Evolutionary conservation across 2,329 filamentous ascomycete species (phyloP).

Genomic region (Penicillium sp.): DNA sequence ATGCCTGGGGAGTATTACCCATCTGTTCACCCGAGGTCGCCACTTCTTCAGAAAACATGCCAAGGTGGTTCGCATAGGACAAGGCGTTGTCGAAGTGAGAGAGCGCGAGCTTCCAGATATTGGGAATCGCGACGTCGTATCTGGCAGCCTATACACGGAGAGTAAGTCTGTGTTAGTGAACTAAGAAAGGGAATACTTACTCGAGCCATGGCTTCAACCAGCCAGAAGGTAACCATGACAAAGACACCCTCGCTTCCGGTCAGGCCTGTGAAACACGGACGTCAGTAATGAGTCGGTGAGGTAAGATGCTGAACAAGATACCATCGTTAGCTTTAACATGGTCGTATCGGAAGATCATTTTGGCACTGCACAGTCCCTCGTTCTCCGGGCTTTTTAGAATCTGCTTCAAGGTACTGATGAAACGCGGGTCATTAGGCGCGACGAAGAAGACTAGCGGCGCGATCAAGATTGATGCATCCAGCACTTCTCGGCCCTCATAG

Average conservation of each 20-base stretch:
- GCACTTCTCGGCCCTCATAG: conserved; percentile 64
- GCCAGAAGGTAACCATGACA: conserved; percentile 79
- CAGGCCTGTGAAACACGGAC: conserved; percentile 50
- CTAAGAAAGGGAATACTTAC: conserved; percentile 45
- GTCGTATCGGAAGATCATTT: conserved; percentile 71
- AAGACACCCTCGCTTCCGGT: conserved; percentile 72
- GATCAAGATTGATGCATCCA: conserved; percentile 72
- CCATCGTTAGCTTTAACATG: conserved; percentile 65
- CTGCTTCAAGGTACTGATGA: conserved; percentile 65
- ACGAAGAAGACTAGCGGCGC: conserved; percentile 77
- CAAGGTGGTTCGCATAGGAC: conserved; percentile 68
- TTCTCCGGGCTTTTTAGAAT: conserved; percentile 70
- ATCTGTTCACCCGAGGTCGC: conserved; percentile 69
- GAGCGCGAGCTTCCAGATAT: conserved; percentile 48
- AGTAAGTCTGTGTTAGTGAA: not conserved
- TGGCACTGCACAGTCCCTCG: conserved; percentile 69
- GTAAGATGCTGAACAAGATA: conserved; percentile 29
- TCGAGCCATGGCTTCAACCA: conserved; percentile 71
- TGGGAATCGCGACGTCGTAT: conserved; percentile 31
- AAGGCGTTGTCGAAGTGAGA: conserved; percentile 75
- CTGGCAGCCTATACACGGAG: conserved; percentile 21
- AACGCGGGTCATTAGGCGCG: conserved; percentile 70
- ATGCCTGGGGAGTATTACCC: conserved; percentile 75
- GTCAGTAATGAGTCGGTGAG: conserved; percentile 14
- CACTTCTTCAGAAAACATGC: conserved; percentile 77